Base-by-base conservation (phyloP, 2,329 filamentous ascomycete species). In the Cyclaneusma minus region DNA sequence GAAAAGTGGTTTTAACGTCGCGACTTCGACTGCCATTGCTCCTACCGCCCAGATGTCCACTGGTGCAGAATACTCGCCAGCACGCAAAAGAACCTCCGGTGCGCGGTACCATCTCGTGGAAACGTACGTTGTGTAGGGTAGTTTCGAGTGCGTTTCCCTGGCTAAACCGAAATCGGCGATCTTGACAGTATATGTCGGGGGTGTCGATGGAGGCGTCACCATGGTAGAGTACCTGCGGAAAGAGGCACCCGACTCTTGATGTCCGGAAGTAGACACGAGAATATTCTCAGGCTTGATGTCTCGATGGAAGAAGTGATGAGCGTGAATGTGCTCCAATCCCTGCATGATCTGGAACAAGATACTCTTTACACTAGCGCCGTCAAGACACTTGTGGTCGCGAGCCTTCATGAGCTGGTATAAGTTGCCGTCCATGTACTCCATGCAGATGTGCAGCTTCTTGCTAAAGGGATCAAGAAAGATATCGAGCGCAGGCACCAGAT, bases 401-500 rank as follows among this genome's bases (percentile, higher is more conserved):
- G 89, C 78, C 60, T 98, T 98, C 89, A 98, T 98, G 36, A 98
- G 58, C 54, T 98, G 89, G 53, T 98, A 98, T 1, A 98, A 65
- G 52, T 98, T 98, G 26, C 89, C 89, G 50, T 98, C 89, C 89
- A 98, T 98, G 55, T 92, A 94, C 58, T 98, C 89, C 89, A 98
- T 98, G 47, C 71, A 76, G 40, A 98, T 98, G 54, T 98, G 89
- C 22, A 98, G 72, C 56, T 94, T 93, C 58, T 85, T 91, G 56
- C 69, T 93, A 50, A 83, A 80, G 0, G 89, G 89, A 47, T 98
- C 89, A 44, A 98, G 71, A 55, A 98, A 98, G 46, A 98, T 98
- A 55, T 98, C 89, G 38, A 95, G 68, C 4, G 89, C 87, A 18
- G 89, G 89, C n/a, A 98, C 89, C 17, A 98, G 68, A 51, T 98